These are phyloP conservation scores for Anastatica hierochuntica DNA, from an alignment of 345 rosid genomes.

Conservation along the genomic window DNA sequence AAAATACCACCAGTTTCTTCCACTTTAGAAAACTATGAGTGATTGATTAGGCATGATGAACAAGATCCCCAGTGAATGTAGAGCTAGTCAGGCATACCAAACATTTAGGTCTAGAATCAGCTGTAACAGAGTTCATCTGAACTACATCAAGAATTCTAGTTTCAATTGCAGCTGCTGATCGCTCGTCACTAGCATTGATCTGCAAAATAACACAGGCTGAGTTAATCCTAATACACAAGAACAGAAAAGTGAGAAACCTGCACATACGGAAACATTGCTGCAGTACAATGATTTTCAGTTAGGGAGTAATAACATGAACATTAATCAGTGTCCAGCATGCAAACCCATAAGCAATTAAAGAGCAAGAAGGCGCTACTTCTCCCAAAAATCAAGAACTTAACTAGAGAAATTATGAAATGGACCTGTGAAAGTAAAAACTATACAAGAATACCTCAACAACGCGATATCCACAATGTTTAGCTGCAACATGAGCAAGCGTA, in stretches of 20 bases:
- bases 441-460: slow-evolving; percentile 75
- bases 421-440: slow-evolving; percentile 18
- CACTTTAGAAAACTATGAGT: not conserved
- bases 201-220: slow-evolving; percentile 24
- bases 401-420: not conserved
- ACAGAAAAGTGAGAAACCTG: not conserved
- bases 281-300: not conserved
- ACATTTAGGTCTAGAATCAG: slow-evolving; percentile 87
- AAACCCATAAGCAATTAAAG: not conserved
- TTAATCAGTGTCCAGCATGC: not conserved
- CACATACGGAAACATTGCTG: not conserved
- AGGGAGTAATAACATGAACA: not conserved
- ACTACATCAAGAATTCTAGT: slow-evolving; percentile 89
- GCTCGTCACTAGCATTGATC: slow-evolving; percentile 98
- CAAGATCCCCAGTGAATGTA: not conserved
- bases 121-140: slow-evolving; percentile 93
- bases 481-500: slow-evolving; percentile 94
- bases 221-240: slow-evolving; percentile 3
- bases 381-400: not conserved
- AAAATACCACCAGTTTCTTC: slow-evolving; percentile 16
- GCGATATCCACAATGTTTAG: slow-evolving; percentile 94
- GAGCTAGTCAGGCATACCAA: slow-evolving; percentile 41
- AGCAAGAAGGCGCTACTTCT: not conserved
- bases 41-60: not conserved
- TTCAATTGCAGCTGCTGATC: slow-evolving; percentile 76